Percentiles rank a stretch among this genome's conserved stretches.
phyloP scores from a whole-genome alignment of 371 early-diverging fungal genomes.

The Syncephalastrum sp. region DNA sequence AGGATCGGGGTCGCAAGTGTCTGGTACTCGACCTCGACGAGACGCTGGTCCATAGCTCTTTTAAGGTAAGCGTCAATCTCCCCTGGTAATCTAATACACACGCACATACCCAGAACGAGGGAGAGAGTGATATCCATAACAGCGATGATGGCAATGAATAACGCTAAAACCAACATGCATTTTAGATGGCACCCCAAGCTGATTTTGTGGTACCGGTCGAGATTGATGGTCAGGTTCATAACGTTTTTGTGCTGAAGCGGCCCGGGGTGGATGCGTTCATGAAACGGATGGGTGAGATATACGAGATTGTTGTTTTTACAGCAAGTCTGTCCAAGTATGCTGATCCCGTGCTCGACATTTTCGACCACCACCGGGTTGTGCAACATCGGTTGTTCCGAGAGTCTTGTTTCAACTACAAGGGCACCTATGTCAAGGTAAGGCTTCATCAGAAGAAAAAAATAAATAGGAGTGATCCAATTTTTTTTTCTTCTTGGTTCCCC shows the following conservation, averaged over 20 bases:
- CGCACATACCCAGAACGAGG: too few species aligned
- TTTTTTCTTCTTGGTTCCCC: background rate
- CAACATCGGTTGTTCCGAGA: slow-evolving; percentile 91
- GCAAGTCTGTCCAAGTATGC: slow-evolving; percentile 94
- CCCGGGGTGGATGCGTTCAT: slow-evolving; percentile 92
- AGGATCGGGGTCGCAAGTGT: slow-evolving; percentile 36
- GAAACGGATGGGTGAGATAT: slow-evolving; percentile 76
- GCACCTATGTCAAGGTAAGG: slow-evolving; percentile 89
- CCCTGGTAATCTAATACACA: background rate
- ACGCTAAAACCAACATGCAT: too few species aligned
- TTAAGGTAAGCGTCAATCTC: slow-evolving; percentile 27
- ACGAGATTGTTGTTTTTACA: slow-evolving; percentile 93
- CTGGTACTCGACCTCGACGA: slow-evolving; percentile 64
- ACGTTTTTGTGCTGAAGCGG: slow-evolving; percentile 90
- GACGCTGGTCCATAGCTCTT: slow-evolving; percentile 58
- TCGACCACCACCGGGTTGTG: slow-evolving; percentile 80
- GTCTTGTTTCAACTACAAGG: slow-evolving; percentile 86
- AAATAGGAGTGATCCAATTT: background rate
- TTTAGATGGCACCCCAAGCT: slow-evolving; percentile 61
- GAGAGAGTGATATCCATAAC: too few species aligned
- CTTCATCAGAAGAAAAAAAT: background rate
- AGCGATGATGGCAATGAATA: too few species aligned
- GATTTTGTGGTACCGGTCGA: slow-evolving; percentile 85
- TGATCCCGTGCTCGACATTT: slow-evolving; percentile 88
- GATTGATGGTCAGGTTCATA: slow-evolving; percentile 84